phyloP scores from a whole-genome alignment of 2,329 filamentous ascomycete species.

The Nemania bipapillata region DNA sequence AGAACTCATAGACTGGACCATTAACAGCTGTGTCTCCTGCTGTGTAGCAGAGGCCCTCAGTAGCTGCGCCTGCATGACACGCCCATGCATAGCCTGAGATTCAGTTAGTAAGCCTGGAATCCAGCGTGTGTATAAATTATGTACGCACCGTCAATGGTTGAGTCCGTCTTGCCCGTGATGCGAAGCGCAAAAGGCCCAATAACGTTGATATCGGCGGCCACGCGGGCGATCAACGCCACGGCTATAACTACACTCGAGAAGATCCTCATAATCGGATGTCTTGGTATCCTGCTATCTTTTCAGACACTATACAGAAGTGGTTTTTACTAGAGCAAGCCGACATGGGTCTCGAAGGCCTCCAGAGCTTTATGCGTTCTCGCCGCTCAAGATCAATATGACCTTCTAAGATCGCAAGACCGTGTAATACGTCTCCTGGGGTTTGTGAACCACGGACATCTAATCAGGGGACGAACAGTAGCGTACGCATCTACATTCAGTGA shows the following conservation, averaged over 20 bases:
- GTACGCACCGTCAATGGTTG: constrained; percentile 29
- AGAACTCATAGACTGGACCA: constrained; percentile 33
- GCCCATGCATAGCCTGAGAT: constrained; percentile 30
- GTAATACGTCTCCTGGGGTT: not conserved
- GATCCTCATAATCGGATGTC: constrained; percentile 21
- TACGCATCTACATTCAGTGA: not conserved
- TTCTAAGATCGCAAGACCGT: not conserved
- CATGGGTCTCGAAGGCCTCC: not conserved
- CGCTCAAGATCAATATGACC: not conserved
- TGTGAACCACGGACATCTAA: not conserved
- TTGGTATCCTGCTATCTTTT: not conserved
- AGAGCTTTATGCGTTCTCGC: constrained; percentile 19
- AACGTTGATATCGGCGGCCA: constrained; percentile 18
- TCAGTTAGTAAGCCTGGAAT: not conserved
- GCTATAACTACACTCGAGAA: not conserved
- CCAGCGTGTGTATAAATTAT: too few relatives aligned
- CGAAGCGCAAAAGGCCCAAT: constrained; percentile 36
- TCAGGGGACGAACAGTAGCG: not conserved
- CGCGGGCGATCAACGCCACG: not conserved
- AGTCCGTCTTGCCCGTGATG: constrained; percentile 28
- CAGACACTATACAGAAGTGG: not conserved
- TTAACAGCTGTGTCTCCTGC: constrained; percentile 7
- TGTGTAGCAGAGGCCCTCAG: constrained; percentile 30
- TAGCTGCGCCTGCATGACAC: constrained; percentile 31
- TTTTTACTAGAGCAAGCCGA: not conserved